Evolutionary conservation across 495 filamentous ascomycete species (phyloP), one percentile per base, ranked within the genome.

Genomic region (Neurospora sp.): DNA sequence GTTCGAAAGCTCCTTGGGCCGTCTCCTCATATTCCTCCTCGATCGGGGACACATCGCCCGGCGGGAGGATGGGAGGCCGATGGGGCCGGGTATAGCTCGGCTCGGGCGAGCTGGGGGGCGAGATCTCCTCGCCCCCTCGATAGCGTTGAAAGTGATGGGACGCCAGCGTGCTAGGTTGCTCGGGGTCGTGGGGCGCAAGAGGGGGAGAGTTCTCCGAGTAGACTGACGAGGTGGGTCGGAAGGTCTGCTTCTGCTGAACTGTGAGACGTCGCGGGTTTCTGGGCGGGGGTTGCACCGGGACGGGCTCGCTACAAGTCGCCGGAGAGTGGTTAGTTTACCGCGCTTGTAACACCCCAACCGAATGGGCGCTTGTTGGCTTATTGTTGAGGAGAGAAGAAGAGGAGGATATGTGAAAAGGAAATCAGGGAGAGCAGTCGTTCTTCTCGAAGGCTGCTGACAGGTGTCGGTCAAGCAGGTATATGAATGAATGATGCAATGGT

Each of bases 41-140:
- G 37, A 88, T 87, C 35, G 86, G 86, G 44, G 86, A 88, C 22
- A 88, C 85, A 70, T 86, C 83, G 46, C 75, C 78, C 27, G 53
- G 53, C 4, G 53, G 42, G 9, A 37, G 16, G 35, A 71, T 18
- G 44, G 53, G 70, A 37, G 77, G 68, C 75, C 78, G 59, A 77
- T 68, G 53, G 69, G 73, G 72, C 16, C 38, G 73, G 18, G 16
- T 53, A 38, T 74, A 75, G 22, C 77, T 77, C 2, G 76, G 78
- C 77, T 85, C 84, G 42, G 84, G 83, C 53, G 84, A 86, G 80
- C 84, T 86, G 11, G 84, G 84, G 68, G 84, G 84, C 41, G 83
- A 85, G 78, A 86, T 81, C 27, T 82, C 79, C 31, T 77, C 82
- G 73, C 73, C 79, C 69, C 75, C 76, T 40, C 79, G 78, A 73